phyloP scores from a whole-genome alignment of 768 basidiomycete species.

The Agaricus subrufescens region DNA sequence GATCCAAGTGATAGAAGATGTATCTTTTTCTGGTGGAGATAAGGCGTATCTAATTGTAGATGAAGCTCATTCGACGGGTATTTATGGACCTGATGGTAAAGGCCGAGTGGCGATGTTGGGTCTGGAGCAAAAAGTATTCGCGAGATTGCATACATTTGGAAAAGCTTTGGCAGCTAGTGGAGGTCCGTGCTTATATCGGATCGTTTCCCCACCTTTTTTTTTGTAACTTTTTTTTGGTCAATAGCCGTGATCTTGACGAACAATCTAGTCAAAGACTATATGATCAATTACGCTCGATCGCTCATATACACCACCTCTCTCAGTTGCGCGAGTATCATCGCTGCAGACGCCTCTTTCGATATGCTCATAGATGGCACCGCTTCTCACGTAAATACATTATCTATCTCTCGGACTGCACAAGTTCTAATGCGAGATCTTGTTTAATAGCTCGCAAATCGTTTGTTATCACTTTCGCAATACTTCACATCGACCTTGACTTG shows the following conservation, averaged over 20 bases:
- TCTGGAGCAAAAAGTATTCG: slow-evolving; percentile 66
- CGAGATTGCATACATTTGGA: slow-evolving; percentile 87
- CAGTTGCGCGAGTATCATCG: slow-evolving; percentile 70
- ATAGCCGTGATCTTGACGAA: slow-evolving; percentile 74
- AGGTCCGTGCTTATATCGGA: slow-evolving; percentile 45
- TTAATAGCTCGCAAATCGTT: slow-evolving; percentile 25
- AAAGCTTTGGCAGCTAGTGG: slow-evolving; percentile 86
- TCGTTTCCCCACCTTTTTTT: background rate
- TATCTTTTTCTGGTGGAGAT: slow-evolving; percentile 42
- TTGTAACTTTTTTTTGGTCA: background rate
- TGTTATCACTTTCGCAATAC: slow-evolving; percentile 43
- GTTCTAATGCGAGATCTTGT: background rate
- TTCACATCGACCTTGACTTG: slow-evolving; percentile 29
- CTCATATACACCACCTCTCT: slow-evolving; percentile 91
- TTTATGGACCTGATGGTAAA: slow-evolving; percentile 76
- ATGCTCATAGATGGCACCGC: slow-evolving; percentile 67
- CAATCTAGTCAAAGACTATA: slow-evolving; percentile 70
- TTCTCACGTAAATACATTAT: slow-evolving; percentile 38
- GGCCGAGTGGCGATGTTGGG: slow-evolving; percentile 72
- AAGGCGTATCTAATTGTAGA: slow-evolving; percentile 81
- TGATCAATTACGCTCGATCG: slow-evolving; percentile 89
- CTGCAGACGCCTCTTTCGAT: slow-evolving; percentile 76
- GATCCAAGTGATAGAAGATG: slow-evolving; percentile 53
- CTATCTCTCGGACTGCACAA: background rate
- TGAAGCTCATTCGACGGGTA: slow-evolving; percentile 90